Base-by-base conservation (phyloP, 148 eudicot species). In the Pharnaceum exiguum region DNA sequence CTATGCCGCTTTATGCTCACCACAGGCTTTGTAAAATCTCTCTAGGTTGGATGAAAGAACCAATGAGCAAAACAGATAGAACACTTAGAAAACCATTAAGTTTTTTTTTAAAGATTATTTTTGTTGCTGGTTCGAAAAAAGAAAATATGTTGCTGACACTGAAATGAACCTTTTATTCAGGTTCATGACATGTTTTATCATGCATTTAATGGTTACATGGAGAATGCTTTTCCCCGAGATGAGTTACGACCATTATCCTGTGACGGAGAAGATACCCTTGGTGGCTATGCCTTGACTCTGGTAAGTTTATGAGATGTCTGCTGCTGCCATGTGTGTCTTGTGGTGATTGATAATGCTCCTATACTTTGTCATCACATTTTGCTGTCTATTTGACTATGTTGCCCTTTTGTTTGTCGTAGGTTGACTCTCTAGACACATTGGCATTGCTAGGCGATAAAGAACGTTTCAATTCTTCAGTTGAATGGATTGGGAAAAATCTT, bases 141-240 rank as follows among this genome's bases (percentile, higher is more conserved):
- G 27, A 26, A 5, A 27, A 18, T 25, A 21, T 32, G 38, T 22
- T 25, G 18, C 39, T 39, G 15, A 4, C 5, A 44, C 22, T 37
- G 38, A 56, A n/a, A 24, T 71, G 36, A 23, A 23, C 60, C 8
- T 51, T 51, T 29, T 51, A 26, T 43, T 60, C 62, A 89, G 95
- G 96, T 93, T 63, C 77, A 78, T 17, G 91, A 66, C 56, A 93
- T 93, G 99, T 93, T 93, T 67, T 93, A 88, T 63, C 99, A 93
- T 71, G 99, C 99, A 40, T 93, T 93, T 73, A 69, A 83, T 71
- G 99, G 99, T 52, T 93, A 93, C 63, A 93, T 93, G 99, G 74
- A 88, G 4, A 71, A 93, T 75, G 99, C 99, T 66, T 93, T 93
- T 63, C 99, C 99, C 48, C 90, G 62, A 24, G 99, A 93, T 71